Conservation (phyloP, 2,329 filamentous ascomycete species). For the Exophiala lecanii-corni region DNA sequence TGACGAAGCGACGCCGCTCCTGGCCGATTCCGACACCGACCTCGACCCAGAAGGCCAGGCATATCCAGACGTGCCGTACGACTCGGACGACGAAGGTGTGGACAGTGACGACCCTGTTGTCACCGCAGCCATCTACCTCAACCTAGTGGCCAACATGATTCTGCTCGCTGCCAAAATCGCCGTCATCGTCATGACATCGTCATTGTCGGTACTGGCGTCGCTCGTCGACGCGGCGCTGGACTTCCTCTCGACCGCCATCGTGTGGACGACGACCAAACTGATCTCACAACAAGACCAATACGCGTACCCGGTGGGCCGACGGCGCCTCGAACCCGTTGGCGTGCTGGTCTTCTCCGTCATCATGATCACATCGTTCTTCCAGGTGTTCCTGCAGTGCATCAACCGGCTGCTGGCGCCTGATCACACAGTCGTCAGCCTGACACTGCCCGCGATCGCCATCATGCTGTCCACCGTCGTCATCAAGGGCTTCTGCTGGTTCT, state of each 20-base stretch:
- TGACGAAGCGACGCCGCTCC: constrained; percentile 63
- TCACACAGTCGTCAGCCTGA: constrained; percentile 67
- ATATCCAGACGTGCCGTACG: constrained; percentile 45
- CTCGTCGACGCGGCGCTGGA: constrained; percentile 76
- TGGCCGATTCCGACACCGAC: constrained; percentile 37
- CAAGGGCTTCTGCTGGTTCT: constrained; percentile 78
- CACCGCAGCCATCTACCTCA: constrained; percentile 81
- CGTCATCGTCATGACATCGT: constrained; percentile 69
- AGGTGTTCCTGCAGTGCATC: constrained; percentile 68
- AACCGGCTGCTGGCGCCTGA: constrained; percentile 58
- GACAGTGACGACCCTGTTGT: constrained; percentile 73
- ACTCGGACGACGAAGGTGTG: constrained; percentile 41
- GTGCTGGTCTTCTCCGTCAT: constrained; percentile 78
- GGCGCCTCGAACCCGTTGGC: constrained; percentile 71
- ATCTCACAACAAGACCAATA: constrained; percentile 71
- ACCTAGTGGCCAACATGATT: constrained; percentile 71
- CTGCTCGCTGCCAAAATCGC: constrained; percentile 71
- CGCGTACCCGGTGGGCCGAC: constrained; percentile 71
- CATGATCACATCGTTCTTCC: constrained; percentile 80
- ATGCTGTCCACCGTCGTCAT: constrained; percentile 78
- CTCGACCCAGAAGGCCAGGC: constrained; percentile 24
- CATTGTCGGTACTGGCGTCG: constrained; percentile 74
- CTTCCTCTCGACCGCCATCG: constrained; percentile 75
- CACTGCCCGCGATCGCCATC: constrained; percentile 67
- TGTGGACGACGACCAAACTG: constrained; percentile 71